Evolutionary conservation across 169 alveolate species (phyloP), one percentile per base, ranked within the genome.

Genomic region (Plasmodium vinckei): DNA sequence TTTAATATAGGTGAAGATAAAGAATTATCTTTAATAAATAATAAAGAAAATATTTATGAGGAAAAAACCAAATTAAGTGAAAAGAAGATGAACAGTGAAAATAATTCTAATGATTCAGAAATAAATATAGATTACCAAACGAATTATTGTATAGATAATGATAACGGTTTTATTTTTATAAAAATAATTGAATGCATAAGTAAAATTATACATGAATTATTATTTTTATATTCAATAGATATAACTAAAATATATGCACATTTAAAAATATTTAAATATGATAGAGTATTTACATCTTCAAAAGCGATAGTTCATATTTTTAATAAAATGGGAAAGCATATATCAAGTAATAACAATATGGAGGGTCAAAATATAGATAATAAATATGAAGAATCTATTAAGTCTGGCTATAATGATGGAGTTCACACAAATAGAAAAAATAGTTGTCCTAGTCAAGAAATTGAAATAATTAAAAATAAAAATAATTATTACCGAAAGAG

Each of bases 141-240:
- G 44, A 17, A 39, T 53, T n/a, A 46, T 27, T 49, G 39, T 47
- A 82, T n/a, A 23, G 90, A 67, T 49, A 51, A 53, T 7, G 46
- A 56, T 60, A 46, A 67, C 33, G 42, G 42, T 33, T 27, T 53
- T 46, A 9, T 82, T 21, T 82, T 82, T 71, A 82, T 68, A 46
- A 82, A 42, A 21, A 59, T 82, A 59, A 84, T 82, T 47, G 90
- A 82, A 82, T 82, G 68, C 12, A 82, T 82, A n/a, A 82, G 90
- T 61, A 82, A 82, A 67, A 82, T 82, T 67, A 53, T 82, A 67
- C 90, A 82, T 71, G 90, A 82, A 57, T 39, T 82, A 60, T 47
- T 82, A 53, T 82, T 82, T 57, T 82, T 82, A 23, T 82, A 82
- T 61, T 53, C 90, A 27, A 82, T 82, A 42, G 90, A 82, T 59